phyloP scores from a whole-genome alignment of 2,329 filamentous ascomycete species.

The Arthroderma uncinatum region DNA sequence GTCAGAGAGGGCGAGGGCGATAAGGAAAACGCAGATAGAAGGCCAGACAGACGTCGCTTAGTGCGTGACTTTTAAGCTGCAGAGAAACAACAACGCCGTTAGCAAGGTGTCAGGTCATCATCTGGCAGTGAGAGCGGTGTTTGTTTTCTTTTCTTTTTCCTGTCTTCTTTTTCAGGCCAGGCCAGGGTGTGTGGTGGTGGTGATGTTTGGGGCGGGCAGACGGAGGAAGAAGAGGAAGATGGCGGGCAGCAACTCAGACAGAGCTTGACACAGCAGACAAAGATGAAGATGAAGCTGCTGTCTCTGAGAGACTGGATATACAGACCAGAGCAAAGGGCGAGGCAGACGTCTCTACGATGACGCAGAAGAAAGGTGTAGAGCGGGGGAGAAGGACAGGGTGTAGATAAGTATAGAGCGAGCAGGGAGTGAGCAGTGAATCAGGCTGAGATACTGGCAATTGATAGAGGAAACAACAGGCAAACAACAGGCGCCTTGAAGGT shows the following conservation, averaged over 20 bases:
- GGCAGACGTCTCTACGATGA: too few relatives aligned
- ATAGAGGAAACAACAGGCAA: slow-evolving; percentile 9
- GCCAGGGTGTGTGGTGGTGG: not conserved
- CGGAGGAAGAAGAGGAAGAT: slow-evolving; percentile 8
- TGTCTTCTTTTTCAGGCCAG: not conserved
- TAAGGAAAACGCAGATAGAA: too few relatives aligned
- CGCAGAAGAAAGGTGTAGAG: not conserved
- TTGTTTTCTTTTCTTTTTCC: not conserved
- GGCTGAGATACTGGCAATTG: slow-evolving; percentile 12
- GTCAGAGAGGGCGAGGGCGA: not conserved
- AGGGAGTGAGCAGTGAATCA: slow-evolving; percentile 9
- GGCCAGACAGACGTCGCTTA: not conserved
- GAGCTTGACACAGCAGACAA: not conserved
- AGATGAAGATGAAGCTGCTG: slow-evolving; percentile 7
- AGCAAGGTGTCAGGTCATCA: not conserved
- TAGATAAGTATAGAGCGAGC: slow-evolving; percentile 13
- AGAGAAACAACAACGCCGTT: not conserved
- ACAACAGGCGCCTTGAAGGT: slow-evolving; percentile 6
- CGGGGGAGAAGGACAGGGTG: not conserved
- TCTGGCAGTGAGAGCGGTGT: not conserved
- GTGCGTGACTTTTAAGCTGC: not conserved
- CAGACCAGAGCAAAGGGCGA: not conserved
- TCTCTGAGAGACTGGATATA: not conserved
- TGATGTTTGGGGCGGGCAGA: slow-evolving; percentile 5
- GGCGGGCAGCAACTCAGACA: slow-evolving; percentile 7